Conservation (phyloP, 1,284 basidiomycete species). For the Erythrobasidium hasegawianum region DNA sequence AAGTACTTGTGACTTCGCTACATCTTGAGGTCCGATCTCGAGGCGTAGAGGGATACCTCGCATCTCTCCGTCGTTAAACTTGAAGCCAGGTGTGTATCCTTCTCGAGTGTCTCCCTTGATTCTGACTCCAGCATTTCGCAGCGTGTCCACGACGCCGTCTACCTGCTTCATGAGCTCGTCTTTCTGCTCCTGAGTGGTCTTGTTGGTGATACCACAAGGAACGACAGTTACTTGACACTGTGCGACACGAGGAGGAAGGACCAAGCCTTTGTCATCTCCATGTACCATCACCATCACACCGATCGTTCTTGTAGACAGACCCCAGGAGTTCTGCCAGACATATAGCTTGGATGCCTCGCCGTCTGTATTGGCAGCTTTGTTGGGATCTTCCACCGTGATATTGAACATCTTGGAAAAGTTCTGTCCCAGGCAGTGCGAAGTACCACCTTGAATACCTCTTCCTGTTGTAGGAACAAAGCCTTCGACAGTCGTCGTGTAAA, state of each 20-base stretch:
- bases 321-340: conserved; percentile 99
- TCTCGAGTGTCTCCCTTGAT: conserved; percentile 90
- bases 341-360: conserved; percentile 60
- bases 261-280: conserved; percentile 94
- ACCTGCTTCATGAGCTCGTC: conserved; percentile 72
- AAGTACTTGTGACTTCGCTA: conserved; percentile 76
- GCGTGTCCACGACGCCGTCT: conserved; percentile 60
- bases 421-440: conserved; percentile 95
- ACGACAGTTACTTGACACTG: conserved; percentile 85
- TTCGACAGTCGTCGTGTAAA: conserved; percentile 98
- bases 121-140: conserved; percentile 61
- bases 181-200: conserved; percentile 62
- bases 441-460: conserved; percentile 96
- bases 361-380: conserved; percentile 59
- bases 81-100: conserved; percentile 95
- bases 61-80: conserved; percentile 99
- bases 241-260: conserved; percentile 90
- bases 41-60: conserved; percentile 94
- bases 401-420: conserved; percentile 99
- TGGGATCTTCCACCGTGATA: conserved; percentile 90
- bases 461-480: conserved; percentile 97
- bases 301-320: conserved; percentile 87
- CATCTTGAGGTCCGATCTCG: conserved; percentile 92
- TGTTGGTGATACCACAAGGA: conserved; percentile 85
- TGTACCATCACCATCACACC: conserved; percentile 99